Evolutionary conservation across 1,139 yeast genomes (phyloP).

Genomic region (Kluyveromyces marxianus): DNA sequence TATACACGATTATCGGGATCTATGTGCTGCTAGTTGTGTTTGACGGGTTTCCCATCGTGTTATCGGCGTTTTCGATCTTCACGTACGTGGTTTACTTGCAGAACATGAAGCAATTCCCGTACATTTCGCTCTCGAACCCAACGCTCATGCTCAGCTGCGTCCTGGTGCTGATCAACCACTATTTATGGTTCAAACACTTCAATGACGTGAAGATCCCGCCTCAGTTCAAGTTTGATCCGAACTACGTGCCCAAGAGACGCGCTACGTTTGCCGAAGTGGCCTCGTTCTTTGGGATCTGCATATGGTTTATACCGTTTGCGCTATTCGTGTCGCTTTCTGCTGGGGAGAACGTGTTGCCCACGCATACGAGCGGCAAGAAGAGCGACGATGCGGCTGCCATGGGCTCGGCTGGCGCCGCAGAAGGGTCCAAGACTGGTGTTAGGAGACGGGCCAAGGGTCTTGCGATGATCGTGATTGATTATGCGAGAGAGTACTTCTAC

Average conservation of each 20-base stretch:
- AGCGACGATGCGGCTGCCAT: constrained; percentile 23
- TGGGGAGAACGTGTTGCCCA: constrained; percentile 80
- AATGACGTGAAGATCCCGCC: constrained; percentile 50
- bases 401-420: not conserved
- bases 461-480: constrained; percentile 58
- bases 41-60: constrained; percentile 71
- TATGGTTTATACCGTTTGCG: constrained; percentile 93
- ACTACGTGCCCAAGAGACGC: constrained; percentile 57
- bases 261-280: constrained; percentile 86
- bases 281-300: constrained; percentile 85
- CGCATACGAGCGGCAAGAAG: constrained; percentile 27
- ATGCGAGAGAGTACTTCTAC: constrained; percentile 44
- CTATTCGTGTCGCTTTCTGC: constrained; percentile 89
- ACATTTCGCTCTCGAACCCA: constrained; percentile 66
- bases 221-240: constrained; percentile 45
- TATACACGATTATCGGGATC: constrained; percentile 48
- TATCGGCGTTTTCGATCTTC: constrained; percentile 56
- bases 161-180: constrained; percentile 73
- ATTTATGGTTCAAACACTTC: constrained; percentile 84
- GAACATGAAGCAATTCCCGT: constrained; percentile 76
- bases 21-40: constrained; percentile 53
- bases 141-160: constrained; percentile 64
- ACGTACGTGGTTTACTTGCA: constrained; percentile 69
- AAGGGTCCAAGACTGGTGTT: constrained; percentile 7
- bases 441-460: constrained; percentile 41